Base-by-base conservation (phyloP, 2,329 filamentous ascomycete genomes). In the Ophiosphaerella korrae region DNA sequence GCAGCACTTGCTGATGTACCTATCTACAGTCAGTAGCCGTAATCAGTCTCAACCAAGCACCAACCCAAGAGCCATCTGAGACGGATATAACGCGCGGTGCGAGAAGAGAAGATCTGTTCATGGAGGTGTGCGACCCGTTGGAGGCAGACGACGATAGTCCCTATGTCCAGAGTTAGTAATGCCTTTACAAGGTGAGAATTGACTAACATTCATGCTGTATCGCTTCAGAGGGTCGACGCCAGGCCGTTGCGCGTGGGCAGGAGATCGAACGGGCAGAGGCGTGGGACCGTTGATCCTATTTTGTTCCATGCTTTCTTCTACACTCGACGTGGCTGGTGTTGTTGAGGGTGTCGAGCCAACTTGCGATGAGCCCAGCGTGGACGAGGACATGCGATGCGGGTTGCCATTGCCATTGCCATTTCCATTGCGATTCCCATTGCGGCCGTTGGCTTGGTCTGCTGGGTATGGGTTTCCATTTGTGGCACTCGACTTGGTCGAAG, bases 1-100 rank as follows among this genome's bases (percentile, higher is more conserved):
- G 82, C 16, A 97, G 80, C 7, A 95, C 84, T 71, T 96, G 97
- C 78, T 97, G 92, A 68, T 96, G 90, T 16, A 95, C 90, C 91
- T 96, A 45, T 33, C 57, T 61, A 73, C 48, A 33, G 41, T 58
- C 42, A 59, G 51, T 31, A 29, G 13, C 21, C 40, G 42, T 14
- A 12, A 6, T 2, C 7, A 2, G 24, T 71, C 14, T 35, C 13
- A 18, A 14, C 16, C 16, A 34, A 12, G 8, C 8, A 63, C 86
- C 64, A 83, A 95, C 92, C 89, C 91, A 96, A 51, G 90, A 87
- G 61, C 88, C 89, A 58, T 96, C 90, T 8, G 84, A 80, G 34
- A 96, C 80, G 31, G 92, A 96, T 37, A 87, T 77, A 34, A 97
- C 84, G 62, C 85, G 85, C 21, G 93, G 92, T 26, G 91, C 89